A percentile compares a stretch with the other conserved stretches of the same genome.
phyloP scores from a whole-genome alignment of 225 moss, liverwort and hornwort species.

The Physcomitrium patens region DNA sequence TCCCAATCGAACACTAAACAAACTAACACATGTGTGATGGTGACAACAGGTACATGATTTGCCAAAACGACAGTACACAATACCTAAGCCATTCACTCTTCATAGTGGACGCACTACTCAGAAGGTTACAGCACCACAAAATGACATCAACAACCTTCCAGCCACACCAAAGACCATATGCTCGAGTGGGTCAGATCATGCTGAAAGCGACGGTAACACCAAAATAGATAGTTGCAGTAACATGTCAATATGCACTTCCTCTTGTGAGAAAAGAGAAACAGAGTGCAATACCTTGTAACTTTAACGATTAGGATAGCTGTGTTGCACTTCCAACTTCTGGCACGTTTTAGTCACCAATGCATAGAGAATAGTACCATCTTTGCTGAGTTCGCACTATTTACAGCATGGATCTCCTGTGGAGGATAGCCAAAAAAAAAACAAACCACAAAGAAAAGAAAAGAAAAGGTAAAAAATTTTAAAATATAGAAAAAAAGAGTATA shows the following conservation, averaged over 20 bases:
- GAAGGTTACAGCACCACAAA: slow-evolving; percentile 28
- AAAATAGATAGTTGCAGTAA: slow-evolving; percentile 33
- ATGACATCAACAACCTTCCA: slow-evolving; percentile 14
- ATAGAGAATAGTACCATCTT: background rate
- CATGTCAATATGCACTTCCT: slow-evolving; percentile 39
- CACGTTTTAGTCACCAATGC: slow-evolving; percentile 17
- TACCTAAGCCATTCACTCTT: slow-evolving; percentile 71
- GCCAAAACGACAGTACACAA: slow-evolving; percentile 80
- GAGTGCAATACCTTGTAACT: slow-evolving; percentile 17
- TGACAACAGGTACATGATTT: slow-evolving; percentile 63
- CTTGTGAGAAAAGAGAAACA: slow-evolving; percentile 25
- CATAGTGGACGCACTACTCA: slow-evolving; percentile 29
- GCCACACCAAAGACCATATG: slow-evolving; percentile 18
- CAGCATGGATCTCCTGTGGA: slow-evolving; percentile 1
- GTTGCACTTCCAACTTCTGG: background rate
- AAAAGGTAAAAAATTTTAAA: too few species aligned
- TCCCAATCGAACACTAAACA: background rate
- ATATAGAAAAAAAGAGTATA: too few species aligned
- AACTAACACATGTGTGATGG: slow-evolving; percentile 6
- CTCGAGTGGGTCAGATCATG: slow-evolving; percentile 18
- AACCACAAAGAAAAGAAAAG: background rate
- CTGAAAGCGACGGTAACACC: slow-evolving; percentile 27
- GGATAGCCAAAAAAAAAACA: background rate
- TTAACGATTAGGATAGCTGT: background rate
- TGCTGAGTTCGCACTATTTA: background rate